Base-by-base conservation (phyloP, 164 flowering plant species). In the Piper betle region DNA sequence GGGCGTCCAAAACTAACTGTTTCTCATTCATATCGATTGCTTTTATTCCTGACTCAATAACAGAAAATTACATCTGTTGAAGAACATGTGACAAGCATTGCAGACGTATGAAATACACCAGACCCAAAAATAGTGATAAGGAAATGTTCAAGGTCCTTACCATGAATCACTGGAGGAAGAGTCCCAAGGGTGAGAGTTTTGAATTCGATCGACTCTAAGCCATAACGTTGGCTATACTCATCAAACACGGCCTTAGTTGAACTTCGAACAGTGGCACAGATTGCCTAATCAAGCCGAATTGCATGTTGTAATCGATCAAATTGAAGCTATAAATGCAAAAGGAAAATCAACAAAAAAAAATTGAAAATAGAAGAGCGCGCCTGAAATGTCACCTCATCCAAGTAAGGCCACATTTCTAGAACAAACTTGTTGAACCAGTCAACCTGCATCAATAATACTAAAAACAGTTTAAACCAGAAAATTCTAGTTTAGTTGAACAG, bases 401-500 rank as follows among this genome's bases (percentile, higher is more conserved):
- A 77, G 70, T 71, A 81, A 56, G 92, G 96, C 98, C 96, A 92
- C 87, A 84, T 82, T 56, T 81, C 72, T 19, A 46, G 60, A 39
- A 87, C 15, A 58, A 84, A 73, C 67, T 78, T 84, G 80, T 87
- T 92, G 62, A 89, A 66, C 98, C 96, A 92, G 59, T 92, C 95
- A 42, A 88, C 92, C 98, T 92, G 80, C 64, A 25, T 25, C 33
- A 72, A 13, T 58, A 59, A 7, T 16, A 46, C 17, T 56, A 52
- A 16, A 37, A 54, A 25, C 33, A 25, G 33, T 25, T n/a, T n/a
- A n/a, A n/a, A 25, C 33, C 33, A 25, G 33, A 25, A 25, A 25
- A 25, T 0, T 25, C 33, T 25, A 25, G 33, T 2, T n/a, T n/a
- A n/a, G 33, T 2, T 25, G 2, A 25, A 25, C n/a, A 25, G 33